Base-by-base conservation (phyloP, 2,329 filamentous ascomycete species). In the Aspergillus sp. region DNA sequence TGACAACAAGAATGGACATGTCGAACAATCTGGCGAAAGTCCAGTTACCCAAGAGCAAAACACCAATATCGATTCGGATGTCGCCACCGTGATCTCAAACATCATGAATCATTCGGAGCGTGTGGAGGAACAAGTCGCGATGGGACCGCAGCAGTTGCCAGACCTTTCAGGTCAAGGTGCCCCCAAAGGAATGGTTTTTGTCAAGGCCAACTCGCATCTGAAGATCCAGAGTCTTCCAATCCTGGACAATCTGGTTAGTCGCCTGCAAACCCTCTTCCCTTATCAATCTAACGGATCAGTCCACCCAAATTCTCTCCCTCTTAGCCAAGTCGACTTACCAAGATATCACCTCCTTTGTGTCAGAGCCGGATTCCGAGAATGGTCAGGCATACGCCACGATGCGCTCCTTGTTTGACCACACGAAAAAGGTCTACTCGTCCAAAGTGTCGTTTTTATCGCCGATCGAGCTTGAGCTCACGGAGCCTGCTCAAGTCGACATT, bases 351-450 rank as follows among this genome's bases (percentile, higher is more conserved):
- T 78, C 80, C 30, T 82, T 86, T 58, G 81, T 86, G 33, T 82
- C 80, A 2, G 77, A 82, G 41, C 81, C 79, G 15, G 79, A 82
- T 17, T 82, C 82, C 2, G 80, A 83, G 56, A 78, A 80, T 61
- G 83, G 83, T 8, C 83, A 87, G 68, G 83, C 84, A n/a, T 88
- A 87, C 70, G 77, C 79, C 4, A 84, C 82, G 1, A 76, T 87
- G 68, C 84, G 85, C 64, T 83, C 81, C 4, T 75, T 87, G 7
- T 88, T 88, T 62, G 83, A 86, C 59, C 83, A 86, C 61, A 86
- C 83, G 0, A 86, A 86, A 61, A 82, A 84, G 60, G 80, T 87
- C 2, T 87, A 87, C 68, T 82, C 77, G 15, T 75, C 80, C 33
- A 81, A 81, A 51, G 78, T 81, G 34, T 79, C 82, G 0, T 87